These are phyloP conservation scores for Neocatenulostroma microsporum DNA, from an alignment of 2,329 filamentous ascomycete genomes.

Conservation along the genomic window DNA sequence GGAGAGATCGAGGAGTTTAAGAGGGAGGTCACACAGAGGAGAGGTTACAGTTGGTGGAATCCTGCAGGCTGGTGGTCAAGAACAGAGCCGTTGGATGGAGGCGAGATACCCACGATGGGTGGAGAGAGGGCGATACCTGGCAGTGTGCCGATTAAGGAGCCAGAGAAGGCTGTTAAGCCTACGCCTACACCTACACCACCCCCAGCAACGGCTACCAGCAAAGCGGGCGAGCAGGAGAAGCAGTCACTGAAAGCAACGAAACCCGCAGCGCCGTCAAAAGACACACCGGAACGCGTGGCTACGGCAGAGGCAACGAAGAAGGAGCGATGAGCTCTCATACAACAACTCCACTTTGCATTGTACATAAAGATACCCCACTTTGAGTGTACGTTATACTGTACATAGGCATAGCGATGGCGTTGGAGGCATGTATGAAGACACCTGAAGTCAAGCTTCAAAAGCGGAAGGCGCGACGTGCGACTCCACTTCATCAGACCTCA, in stretches of 20 bases:
- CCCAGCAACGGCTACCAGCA: too few species aligned
- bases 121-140: constrained; percentile 8
- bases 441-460: too few species aligned
- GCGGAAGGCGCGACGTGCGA: too few species aligned
- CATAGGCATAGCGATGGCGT: constrained; percentile 2
- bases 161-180: constrained; percentile 6
- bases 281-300: constrained; percentile 13
- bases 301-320: constrained; percentile 16
- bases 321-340: constrained; percentile 16
- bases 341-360: constrained; percentile 8
- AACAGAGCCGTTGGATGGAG: constrained; percentile 12
- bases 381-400: background rate
- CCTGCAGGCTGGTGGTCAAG: constrained; percentile 20
- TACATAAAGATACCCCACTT: constrained; percentile 18
- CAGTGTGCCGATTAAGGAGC: constrained; percentile 7
- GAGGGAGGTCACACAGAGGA: constrained; percentile 20
- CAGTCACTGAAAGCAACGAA: constrained; percentile 5
- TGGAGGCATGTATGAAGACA: background rate
- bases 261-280: constrained; percentile 4
- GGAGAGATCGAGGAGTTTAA: constrained; percentile 29
- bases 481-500: too few species aligned
- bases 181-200: too few species aligned
- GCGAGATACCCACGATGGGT: constrained; percentile 4
- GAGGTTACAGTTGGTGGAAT: constrained; percentile 25
- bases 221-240: background rate